A percentile compares a stretch with the other conserved stretches of the same genome.
These are phyloP conservation scores for Hordeum pubiflorum DNA, from an alignment of 202 grass and related monocot genomes.

Conservation along the genomic window DNA sequence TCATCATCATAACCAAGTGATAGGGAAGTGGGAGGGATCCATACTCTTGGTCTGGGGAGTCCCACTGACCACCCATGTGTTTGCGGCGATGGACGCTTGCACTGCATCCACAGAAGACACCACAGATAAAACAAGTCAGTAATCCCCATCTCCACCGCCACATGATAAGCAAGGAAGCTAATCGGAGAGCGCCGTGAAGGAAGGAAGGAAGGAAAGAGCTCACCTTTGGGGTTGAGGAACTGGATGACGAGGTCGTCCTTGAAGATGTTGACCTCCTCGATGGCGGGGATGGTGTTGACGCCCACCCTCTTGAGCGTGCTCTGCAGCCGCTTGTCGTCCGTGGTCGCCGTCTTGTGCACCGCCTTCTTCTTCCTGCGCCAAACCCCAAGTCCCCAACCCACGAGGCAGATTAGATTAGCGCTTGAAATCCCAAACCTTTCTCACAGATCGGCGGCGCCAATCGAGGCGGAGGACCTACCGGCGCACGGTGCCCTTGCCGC, in stretches of 20 bases:
- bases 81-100: slow-evolving; percentile 63
- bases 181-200: no score
- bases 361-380: slow-evolving; percentile 61
- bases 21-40: background rate
- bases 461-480: slow-evolving; percentile 11
- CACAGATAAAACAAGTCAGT: background rate
- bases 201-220: background rate
- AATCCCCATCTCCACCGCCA: background rate
- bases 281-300: slow-evolving; percentile 61
- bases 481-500: slow-evolving; percentile 63
- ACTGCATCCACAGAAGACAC: slow-evolving; percentile 27
- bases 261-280: slow-evolving; percentile 73
- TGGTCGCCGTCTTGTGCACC: slow-evolving; percentile 55
- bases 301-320: slow-evolving; percentile 65
- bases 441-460: background rate
- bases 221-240: slow-evolving; percentile 63
- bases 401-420: background rate
- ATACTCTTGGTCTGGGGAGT: slow-evolving; percentile 63
- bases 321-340: slow-evolving; percentile 66
- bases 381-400: background rate
- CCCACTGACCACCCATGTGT: slow-evolving; percentile 69
- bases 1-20: background rate
- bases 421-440: background rate
- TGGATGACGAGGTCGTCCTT: slow-evolving; percentile 72
- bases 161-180: background rate